A percentile compares a stretch with the other conserved stretches of the same genome.
Conservation (phyloP, 2,329 filamentous ascomycete genomes). For the Pyricularia sp. region DNA sequence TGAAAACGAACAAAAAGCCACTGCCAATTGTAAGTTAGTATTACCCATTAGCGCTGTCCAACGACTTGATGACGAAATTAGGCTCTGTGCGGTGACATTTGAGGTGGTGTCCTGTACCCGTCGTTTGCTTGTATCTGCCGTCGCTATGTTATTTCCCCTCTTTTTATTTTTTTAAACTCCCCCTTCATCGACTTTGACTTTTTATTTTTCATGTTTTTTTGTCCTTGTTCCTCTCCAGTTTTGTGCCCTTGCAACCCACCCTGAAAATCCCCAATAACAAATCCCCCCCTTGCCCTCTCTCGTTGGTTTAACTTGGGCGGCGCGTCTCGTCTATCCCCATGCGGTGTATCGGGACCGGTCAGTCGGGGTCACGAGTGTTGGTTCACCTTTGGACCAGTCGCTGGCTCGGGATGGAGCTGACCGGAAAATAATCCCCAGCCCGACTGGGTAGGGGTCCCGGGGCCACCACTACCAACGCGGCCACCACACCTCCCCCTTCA, state of each 20-base stretch:
- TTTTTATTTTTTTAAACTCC: background rate
- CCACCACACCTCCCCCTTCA: background rate
- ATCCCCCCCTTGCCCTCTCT: background rate
- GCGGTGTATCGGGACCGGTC: background rate
- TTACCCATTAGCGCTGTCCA: background rate
- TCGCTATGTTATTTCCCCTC: background rate
- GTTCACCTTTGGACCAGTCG: background rate
- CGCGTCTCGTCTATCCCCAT: background rate
- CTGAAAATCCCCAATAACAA: background rate
- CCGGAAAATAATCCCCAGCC: background rate
- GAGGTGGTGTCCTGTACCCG: background rate
- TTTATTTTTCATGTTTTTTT: background rate
- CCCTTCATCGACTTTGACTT: background rate
- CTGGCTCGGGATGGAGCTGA: background rate
- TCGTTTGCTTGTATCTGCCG: background rate
- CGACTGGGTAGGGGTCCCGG: background rate
- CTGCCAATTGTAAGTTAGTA: background rate
- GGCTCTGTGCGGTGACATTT: background rate
- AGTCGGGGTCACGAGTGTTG: background rate
- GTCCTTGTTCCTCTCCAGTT: background rate
- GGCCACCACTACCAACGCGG: background rate
- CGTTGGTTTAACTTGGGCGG: background rate
- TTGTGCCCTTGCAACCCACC: background rate
- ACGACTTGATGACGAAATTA: background rate
- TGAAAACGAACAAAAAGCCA: background rate